These are phyloP conservation scores for Acanthamoeba rhysodes DNA, from an alignment of 208 protist species.

Conservation along the genomic window DNA sequence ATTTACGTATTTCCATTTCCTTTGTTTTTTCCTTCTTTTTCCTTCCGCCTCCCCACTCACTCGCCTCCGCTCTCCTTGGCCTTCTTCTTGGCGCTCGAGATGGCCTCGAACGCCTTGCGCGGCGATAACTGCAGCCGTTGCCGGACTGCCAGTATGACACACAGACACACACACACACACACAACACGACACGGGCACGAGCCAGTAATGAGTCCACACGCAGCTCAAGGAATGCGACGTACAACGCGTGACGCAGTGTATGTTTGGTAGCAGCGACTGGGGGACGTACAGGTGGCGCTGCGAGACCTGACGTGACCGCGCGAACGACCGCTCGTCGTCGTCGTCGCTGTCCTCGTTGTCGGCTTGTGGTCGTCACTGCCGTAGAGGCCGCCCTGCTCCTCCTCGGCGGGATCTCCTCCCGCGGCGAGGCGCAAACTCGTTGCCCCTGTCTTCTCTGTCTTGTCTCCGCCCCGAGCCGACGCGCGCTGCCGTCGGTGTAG, in stretches of 20 bases:
- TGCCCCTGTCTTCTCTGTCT: too few species aligned
- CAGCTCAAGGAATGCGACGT: too few species aligned
- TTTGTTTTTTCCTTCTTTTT: too few species aligned
- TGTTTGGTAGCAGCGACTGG: too few species aligned
- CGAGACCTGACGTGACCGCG: background rate
- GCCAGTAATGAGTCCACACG: background rate
- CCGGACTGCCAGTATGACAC: background rate
- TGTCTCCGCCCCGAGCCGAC: too few species aligned
- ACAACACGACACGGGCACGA: background rate
- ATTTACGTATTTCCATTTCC: too few species aligned
- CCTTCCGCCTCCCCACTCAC: too few species aligned
- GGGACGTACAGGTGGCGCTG: background rate
- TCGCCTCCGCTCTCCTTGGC: background rate
- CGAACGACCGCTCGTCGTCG: background rate
- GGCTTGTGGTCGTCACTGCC: background rate
- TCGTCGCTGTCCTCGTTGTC: background rate
- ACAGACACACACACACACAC: too few species aligned
- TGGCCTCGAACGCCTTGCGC: slow-evolving; percentile 44
- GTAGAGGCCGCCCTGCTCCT: background rate
- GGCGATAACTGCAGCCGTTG: slow-evolving; percentile 8
- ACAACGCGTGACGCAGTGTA: too few species aligned
- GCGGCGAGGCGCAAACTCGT: too few species aligned
- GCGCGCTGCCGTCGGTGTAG: too few species aligned
- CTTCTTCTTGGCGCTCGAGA: slow-evolving; percentile 24
- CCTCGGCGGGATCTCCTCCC: background rate